Conservation (phyloP, 345 rosid genomes). For the Gossypioides kirkii region DNA sequence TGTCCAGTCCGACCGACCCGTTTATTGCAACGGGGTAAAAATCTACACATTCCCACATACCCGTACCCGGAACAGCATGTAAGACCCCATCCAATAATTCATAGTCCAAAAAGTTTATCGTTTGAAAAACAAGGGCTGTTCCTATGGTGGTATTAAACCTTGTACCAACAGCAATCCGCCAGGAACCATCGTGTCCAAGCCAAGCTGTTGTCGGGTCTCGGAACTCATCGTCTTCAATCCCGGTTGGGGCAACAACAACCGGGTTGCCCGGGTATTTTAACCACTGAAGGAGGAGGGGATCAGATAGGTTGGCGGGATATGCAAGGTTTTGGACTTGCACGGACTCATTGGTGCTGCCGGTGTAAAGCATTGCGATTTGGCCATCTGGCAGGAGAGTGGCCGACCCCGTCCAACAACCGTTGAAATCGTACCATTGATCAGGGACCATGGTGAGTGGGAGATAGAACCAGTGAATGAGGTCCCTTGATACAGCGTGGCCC, state of each 20-base stretch:
- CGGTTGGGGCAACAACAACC: conserved; percentile 62
- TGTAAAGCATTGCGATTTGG: conserved; percentile 67
- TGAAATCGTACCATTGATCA: conserved; percentile 65
- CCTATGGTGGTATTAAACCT: conserved; percentile 56
- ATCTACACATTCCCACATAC: conserved; percentile 99
- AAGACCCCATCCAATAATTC: conserved; percentile 39
- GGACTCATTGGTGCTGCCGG: conserved; percentile 51
- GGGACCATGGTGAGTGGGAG: conserved; percentile 80
- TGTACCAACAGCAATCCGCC: conserved; percentile 71
- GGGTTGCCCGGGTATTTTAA: conserved; percentile 72
- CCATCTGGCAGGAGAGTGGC: conserved; percentile 74
- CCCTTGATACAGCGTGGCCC: conserved; percentile 90
- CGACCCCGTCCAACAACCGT: conserved; percentile 92
- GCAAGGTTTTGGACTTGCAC: conserved; percentile 91
- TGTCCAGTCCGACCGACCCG: conserved; percentile 53
- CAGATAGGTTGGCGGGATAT: conserved; percentile 69
- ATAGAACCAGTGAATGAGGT: conserved; percentile 85
- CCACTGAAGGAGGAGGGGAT: conserved; percentile 87
- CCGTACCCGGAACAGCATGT: conserved; percentile 75
- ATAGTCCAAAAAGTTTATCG: conserved; percentile 47
- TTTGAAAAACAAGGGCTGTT: conserved; percentile 59
- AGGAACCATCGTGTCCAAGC: conserved; percentile 59
- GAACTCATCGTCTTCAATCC: conserved; percentile 51
- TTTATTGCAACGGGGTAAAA: conserved; percentile 72
- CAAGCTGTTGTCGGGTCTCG: conserved; percentile 93